Base-by-base conservation (phyloP, 768 basidiomycete species). In the Collybiopsis confluens region DNA sequence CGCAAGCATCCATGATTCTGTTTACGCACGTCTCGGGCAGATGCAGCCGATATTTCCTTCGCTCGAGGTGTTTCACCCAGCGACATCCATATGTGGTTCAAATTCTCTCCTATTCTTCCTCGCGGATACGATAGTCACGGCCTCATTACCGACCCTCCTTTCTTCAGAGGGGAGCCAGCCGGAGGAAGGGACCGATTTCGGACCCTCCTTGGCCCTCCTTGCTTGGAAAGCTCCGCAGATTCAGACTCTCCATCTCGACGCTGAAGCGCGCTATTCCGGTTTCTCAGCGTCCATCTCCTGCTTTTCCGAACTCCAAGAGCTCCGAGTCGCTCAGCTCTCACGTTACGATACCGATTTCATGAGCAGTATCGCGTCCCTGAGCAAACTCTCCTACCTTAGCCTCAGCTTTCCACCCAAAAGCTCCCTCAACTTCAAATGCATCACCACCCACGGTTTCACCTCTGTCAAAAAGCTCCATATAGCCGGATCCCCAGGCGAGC, bases 1-100 rank as follows among this genome's bases (percentile, higher is more conserved):
- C 35, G 35, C 47, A 1, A 35, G 33, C 37, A 48, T 48, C n/a
- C 47, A 48, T 24, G 23, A 10, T 7, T 48, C 47, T 20, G 47
- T 48, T 11, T 48, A 48, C 35, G 47, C 47, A 7, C 47, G 47
- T 24, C 47, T 48, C 35, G 47, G 47, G 26, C 47, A 48, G 20
- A 38, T 36, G 21, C 20, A 37, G 21, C 33, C 47, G n/a, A 48
- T 48, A 9, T 48, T 48, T 23, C 47, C 47, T 15, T 30, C 36
- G 1, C 23, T 48, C 35, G 13, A 35, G 37, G 47, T 36, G 11
- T 48, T 48, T 21, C 47, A 48, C 8, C 47, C 47, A 2, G 15
- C 47, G 5, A 37, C 10, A 4, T 26, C 33, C 7, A 38, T 48
- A 48, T 48, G 20, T 15, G 15, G n/a, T 24, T 48, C 47, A 5